These are phyloP conservation scores for Carallia brachiata DNA, from an alignment of 345 rosid genomes.

Conservation along the genomic window DNA sequence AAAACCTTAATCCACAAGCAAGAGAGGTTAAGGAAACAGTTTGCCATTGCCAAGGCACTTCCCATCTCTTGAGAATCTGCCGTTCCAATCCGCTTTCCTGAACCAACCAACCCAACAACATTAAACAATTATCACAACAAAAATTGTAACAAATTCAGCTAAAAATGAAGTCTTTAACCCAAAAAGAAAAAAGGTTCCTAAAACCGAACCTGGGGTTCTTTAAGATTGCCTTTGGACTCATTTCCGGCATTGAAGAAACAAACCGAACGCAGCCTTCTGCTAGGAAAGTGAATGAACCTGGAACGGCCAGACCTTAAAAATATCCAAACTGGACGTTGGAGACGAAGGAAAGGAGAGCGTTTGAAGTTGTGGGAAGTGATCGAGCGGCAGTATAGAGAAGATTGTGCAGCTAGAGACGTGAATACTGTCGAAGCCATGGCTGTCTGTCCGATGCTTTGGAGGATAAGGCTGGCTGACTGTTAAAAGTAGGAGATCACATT, in stretches of 20 bases:
- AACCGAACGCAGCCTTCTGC: constrained; percentile 24
- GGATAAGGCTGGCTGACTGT: too few relatives aligned
- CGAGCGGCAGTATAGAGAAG: constrained; percentile 35
- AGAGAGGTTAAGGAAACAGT: constrained; percentile 79
- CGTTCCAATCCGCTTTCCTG: constrained; percentile 44
- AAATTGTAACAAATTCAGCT: background rate
- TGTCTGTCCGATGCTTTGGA: background rate
- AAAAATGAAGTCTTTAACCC: background rate
- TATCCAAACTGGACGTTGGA: constrained; percentile 6
- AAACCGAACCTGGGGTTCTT: constrained; percentile 22
- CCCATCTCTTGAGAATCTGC: constrained; percentile 78
- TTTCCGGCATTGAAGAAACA: constrained; percentile 53
- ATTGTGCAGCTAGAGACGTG: constrained; percentile 35
- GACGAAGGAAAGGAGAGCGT: constrained; percentile 14
- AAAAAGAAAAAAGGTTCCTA: background rate
- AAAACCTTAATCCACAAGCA: constrained; percentile 86
- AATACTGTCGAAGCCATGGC: constrained; percentile 42
- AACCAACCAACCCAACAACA: background rate
- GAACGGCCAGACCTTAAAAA: constrained; percentile 21
- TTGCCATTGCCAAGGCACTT: constrained; percentile 92
- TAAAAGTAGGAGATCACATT: too few relatives aligned
- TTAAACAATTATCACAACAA: background rate
- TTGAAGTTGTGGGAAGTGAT: constrained; percentile 11
- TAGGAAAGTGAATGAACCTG: constrained; percentile 19
- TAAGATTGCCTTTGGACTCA: constrained; percentile 37